These are phyloP conservation scores for Xylariaceae sp. DNA, from an alignment of 2,329 filamentous ascomycete genomes.

Conservation along the genomic window DNA sequence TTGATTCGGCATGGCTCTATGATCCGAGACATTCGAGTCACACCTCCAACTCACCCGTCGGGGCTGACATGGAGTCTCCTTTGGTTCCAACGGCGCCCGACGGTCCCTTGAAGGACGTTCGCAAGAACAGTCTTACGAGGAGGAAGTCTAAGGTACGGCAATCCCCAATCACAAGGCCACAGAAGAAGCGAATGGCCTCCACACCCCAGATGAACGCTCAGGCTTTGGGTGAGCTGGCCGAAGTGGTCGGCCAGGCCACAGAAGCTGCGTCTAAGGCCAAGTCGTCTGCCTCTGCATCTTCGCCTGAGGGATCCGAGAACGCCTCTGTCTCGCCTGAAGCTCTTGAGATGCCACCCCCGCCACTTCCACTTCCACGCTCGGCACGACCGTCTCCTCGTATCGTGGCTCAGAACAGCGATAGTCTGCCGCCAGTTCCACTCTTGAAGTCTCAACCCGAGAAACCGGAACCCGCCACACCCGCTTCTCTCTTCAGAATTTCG, in stretches of 20 bases:
- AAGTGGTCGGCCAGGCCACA: conserved; percentile 36
- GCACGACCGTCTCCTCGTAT: conserved; percentile 64
- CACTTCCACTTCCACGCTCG: conserved; percentile 60
- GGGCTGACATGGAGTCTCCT: conserved; percentile 50
- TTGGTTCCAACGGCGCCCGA: conserved; percentile 38
- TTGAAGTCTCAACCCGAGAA: conserved; percentile 34
- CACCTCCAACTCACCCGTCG: conserved; percentile 50
- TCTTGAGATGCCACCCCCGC: conserved; percentile 62
- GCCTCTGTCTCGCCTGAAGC: conserved; percentile 60
- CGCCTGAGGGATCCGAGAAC: conserved; percentile 55
- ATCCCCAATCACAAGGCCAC: conserved; percentile 67
- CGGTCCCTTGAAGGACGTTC: conserved; percentile 47
- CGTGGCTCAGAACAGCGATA: conserved; percentile 43
- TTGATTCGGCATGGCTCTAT: conserved; percentile 43
- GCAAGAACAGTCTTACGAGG: conserved; percentile 49
- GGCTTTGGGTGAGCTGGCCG: conserved; percentile 47
- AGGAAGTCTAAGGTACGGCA: conserved; percentile 56
- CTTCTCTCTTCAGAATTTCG: conserved; percentile 76
- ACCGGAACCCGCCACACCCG: conserved; percentile 71
- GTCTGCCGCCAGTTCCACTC: conserved; percentile 24
- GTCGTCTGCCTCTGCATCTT: conserved; percentile 34
- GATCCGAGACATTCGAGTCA: conserved; percentile 38
- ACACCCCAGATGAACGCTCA: conserved; percentile 54
- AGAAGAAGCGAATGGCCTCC: conserved; percentile 48
- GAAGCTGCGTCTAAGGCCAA: conserved; percentile 26